These are phyloP conservation scores for Trichoderma brevicompactum DNA, from an alignment of 2,329 filamentous ascomycete species.

Conservation along the genomic window DNA sequence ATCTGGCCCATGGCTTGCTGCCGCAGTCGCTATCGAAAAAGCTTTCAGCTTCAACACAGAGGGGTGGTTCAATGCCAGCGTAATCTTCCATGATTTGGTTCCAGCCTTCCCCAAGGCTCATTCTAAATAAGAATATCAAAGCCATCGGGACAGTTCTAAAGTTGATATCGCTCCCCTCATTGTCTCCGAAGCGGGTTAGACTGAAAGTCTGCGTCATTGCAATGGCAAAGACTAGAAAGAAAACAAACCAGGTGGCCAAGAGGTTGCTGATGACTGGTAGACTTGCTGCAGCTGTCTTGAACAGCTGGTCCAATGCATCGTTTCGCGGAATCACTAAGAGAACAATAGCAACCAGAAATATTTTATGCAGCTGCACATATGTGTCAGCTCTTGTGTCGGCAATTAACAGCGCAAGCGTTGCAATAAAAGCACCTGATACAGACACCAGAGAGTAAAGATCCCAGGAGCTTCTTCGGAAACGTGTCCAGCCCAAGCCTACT, in stretches of 20 bases:
- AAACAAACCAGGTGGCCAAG: conserved; percentile 93
- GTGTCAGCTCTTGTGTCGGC: conserved; percentile 61
- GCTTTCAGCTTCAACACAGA: conserved; percentile 71
- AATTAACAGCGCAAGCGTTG: conserved; percentile 79
- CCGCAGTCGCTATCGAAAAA: conserved; percentile 94
- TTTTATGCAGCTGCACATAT: conserved; percentile 85
- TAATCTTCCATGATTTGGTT: conserved; percentile 97
- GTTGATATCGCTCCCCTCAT: conserved; percentile 80
- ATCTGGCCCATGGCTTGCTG: conserved; percentile 83
- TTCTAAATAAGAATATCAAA: conserved; percentile 88
- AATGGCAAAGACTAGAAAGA: conserved; percentile 96
- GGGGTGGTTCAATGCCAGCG: conserved; percentile 75
- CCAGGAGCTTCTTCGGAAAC: conserved; percentile 93
- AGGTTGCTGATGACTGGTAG: conserved; percentile 88
- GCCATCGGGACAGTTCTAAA: conserved; percentile 94
- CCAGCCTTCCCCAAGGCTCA: conserved; percentile 95
- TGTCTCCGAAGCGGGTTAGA: conserved; percentile 79
- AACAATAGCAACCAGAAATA: conserved; percentile 88
- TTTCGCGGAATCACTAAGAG: conserved; percentile 93
- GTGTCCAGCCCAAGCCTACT: conserved; percentile 85
- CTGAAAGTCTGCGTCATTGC: conserved; percentile 96
- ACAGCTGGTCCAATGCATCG: conserved; percentile 94
- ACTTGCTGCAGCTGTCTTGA: conserved; percentile 97
- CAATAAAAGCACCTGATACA: conserved; percentile 75
- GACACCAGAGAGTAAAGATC: conserved; percentile 85